A percentile compares a stretch with the other conserved stretches of the same genome.
phyloP scores from a whole-genome alignment of 371 early-diverging fungal species.

The Apophysomyces ossiformis region DNA sequence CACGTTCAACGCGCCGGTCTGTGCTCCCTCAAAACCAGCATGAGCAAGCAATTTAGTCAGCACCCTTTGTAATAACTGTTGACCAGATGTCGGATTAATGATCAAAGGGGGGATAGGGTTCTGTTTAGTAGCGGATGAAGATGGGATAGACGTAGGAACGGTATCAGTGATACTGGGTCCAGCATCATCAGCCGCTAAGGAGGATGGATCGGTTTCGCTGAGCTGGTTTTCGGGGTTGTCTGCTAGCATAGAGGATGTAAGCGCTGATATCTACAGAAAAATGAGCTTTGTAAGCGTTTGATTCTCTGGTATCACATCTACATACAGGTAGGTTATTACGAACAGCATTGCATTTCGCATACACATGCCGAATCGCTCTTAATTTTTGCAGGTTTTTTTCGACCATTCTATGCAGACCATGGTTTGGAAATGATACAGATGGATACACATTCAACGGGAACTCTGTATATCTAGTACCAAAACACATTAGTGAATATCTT shows the following conservation, averaged over 20 bases:
- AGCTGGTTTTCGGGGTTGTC: conserved; percentile 10
- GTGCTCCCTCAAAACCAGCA: conserved; percentile 87
- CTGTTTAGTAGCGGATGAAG: not conserved
- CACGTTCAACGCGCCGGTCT: conserved; percentile 69
- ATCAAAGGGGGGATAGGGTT: conserved; percentile 56
- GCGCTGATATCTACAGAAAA: conserved; percentile 30
- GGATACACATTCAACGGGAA: conserved; percentile 65
- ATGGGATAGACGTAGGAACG: not conserved
- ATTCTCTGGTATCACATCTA: not conserved
- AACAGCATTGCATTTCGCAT: conserved; percentile 76
- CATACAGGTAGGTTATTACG: conserved; percentile 66
- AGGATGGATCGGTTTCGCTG: not conserved
- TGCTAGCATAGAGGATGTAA: conserved; percentile 31
- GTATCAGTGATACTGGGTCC: not conserved
- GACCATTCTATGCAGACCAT: conserved; percentile 60
- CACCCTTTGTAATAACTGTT: conserved; percentile 65
- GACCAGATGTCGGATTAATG: conserved; percentile 63
- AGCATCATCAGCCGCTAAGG: not conserved
- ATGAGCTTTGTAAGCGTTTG: not conserved
- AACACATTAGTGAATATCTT: conserved; percentile 25
- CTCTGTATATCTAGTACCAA: conserved; percentile 30
- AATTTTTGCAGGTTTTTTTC: conserved; percentile 68
- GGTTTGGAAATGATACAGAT: conserved; percentile 62
- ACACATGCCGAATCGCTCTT: conserved; percentile 69
- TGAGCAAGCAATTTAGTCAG: conserved; percentile 77